A percentile compares a stretch with the other conserved stretches of the same genome.
Conservation (phyloP, 106 monocot species). For the Gastrodia elata region DNA sequence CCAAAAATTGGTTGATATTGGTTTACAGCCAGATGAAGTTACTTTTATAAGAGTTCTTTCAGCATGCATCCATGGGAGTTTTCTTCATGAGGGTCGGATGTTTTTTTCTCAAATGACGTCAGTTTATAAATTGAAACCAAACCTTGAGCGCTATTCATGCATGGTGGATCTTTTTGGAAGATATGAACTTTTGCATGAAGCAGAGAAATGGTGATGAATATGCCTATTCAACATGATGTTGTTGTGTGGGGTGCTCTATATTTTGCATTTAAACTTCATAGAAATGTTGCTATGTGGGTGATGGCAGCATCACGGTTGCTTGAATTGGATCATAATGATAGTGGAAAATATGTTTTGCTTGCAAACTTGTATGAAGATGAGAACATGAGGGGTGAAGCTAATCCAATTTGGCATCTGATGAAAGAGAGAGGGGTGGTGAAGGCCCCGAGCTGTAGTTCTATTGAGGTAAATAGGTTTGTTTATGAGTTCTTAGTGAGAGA, state of each 20-base stretch:
- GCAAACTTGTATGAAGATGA: conserved; percentile 32
- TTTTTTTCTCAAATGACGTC: conserved; percentile 43
- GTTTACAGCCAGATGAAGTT: conserved; percentile 43
- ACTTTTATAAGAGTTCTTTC: conserved; percentile 53
- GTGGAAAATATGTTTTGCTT: conserved; percentile 37
- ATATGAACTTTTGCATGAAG: conserved; percentile 49
- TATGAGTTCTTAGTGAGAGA: conserved; percentile 38
- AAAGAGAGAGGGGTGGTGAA: conserved; percentile 31
- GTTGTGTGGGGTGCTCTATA: conserved; percentile 44
- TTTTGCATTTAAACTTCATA: conserved; percentile 46
- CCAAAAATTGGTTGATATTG: conserved; percentile 22
- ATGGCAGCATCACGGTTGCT: conserved; percentile 22
- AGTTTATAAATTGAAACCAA: conserved; percentile 27
- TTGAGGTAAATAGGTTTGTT: conserved; percentile 35
- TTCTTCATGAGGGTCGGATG: conserved; percentile 38
- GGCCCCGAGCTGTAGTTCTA: conserved; percentile 36
- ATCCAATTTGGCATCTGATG: conserved; percentile 25
- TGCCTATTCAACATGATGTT: conserved; percentile 48
- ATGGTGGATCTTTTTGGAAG: conserved; percentile 59
- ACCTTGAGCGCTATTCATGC: conserved; percentile 62
- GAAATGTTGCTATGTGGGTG: conserved; percentile 34
- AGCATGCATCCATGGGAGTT: conserved; percentile 51
- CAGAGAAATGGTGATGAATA: conserved; percentile 31
- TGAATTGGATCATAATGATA: conserved; percentile 27
- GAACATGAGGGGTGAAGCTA: conserved; percentile 28